These are phyloP conservation scores for Lenzites betulinus DNA, from an alignment of 768 basidiomycete species.

Conservation along the genomic window DNA sequence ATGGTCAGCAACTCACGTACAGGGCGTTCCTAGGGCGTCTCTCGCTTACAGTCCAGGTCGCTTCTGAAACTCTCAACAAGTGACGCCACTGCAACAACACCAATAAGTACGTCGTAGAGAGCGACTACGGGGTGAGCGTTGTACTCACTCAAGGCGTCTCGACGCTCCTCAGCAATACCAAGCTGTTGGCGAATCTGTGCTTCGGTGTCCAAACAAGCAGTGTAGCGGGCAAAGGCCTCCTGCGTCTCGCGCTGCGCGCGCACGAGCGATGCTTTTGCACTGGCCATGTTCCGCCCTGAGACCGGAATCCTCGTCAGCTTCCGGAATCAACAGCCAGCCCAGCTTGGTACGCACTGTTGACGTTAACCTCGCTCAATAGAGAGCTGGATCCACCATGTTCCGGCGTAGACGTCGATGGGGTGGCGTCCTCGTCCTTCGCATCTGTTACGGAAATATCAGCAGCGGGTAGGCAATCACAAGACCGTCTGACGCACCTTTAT, in stretches of 20 bases:
- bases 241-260: constrained; percentile 73
- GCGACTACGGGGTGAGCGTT: too few species aligned
- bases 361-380: constrained; percentile 27
- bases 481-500: constrained; percentile 17
- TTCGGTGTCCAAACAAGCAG: constrained; percentile 67
- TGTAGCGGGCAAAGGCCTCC: constrained; percentile 71
- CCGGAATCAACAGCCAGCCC: neutral
- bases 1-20: neutral
- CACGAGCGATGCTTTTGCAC: constrained; percentile 57
- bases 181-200: constrained; percentile 67
- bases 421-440: constrained; percentile 10
- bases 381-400: constrained; percentile 15
- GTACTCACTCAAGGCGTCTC: constrained; percentile 56
- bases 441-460: constrained; percentile 1
- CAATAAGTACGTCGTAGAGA: constrained; percentile 13
- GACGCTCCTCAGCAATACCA: constrained; percentile 62
- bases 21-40: neutral
- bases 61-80: constrained; percentile 26
- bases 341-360: constrained; percentile 44
- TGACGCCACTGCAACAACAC: constrained; percentile 26
- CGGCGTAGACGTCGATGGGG: constrained; percentile 7
- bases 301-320: constrained; percentile 11
- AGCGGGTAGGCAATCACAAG: neutral
- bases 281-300: constrained; percentile 63
- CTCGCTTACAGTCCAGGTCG: constrained; percentile 26